These are phyloP conservation scores for Pterocarpus macrocarpus DNA, from an alignment of 306 rosid species.

Conservation along the genomic window DNA sequence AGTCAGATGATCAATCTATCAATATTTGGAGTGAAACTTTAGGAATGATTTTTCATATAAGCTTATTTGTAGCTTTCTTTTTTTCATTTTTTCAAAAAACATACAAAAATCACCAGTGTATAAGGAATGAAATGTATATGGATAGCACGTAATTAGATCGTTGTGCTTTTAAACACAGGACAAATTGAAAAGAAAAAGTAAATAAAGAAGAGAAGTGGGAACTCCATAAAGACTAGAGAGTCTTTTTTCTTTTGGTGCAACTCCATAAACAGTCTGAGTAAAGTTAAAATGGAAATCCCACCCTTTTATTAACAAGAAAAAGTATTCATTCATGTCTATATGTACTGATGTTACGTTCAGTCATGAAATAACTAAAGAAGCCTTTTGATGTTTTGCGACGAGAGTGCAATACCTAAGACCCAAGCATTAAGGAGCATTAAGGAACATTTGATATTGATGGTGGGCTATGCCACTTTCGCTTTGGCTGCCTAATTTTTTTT, in stretches of 20 bases:
- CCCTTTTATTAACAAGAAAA: not conserved
- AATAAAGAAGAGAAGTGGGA: slow-evolving; percentile 30
- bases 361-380: slow-evolving; percentile 27
- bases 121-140: not conserved
- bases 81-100: not conserved
- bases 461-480: slow-evolving; percentile 29
- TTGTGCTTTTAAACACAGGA: slow-evolving; percentile 22
- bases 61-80: not conserved
- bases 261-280: slow-evolving; percentile 44
- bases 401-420: slow-evolving; percentile 51
- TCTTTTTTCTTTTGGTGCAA: not conserved
- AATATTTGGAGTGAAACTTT: no score
- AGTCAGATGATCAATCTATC: not conserved
- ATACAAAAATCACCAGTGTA: not conserved
- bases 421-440: slow-evolving; percentile 55
- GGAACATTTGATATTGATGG: slow-evolving; percentile 48
- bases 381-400: slow-evolving; percentile 45
- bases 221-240: slow-evolving; percentile 40
- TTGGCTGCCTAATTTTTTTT: slow-evolving; percentile 38
- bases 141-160: not conserved
- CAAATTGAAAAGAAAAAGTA: slow-evolving; percentile 23
- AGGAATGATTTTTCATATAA: not conserved
- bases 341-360: not conserved
- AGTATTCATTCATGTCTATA: not conserved
- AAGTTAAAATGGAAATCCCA: slow-evolving; percentile 38